Conservation (phyloP, 495 filamentous ascomycete species). For the Daldinia concentrica region DNA sequence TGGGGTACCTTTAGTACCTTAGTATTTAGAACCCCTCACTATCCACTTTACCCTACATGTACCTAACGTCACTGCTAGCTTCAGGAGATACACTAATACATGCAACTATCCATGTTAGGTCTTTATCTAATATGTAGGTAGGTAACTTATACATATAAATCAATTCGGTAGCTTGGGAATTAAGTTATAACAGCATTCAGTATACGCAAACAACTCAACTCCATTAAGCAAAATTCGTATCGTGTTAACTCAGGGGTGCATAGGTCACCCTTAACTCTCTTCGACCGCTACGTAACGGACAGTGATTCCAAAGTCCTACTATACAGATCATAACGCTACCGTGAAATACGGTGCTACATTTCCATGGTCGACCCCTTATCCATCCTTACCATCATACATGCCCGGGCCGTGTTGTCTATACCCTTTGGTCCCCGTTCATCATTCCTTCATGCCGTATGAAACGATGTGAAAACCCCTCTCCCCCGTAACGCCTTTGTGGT, state of each 20-base stretch:
- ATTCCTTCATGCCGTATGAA: slow-evolving; percentile 34
- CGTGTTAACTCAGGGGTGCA: neutral
- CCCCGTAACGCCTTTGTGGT: slow-evolving; percentile 46
- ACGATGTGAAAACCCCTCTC: slow-evolving; percentile 15
- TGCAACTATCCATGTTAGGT: too few relatives aligned
- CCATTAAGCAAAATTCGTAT: neutral
- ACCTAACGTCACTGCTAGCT: too few relatives aligned
- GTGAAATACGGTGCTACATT: slow-evolving; percentile 14
- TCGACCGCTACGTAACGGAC: neutral
- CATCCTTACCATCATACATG: slow-evolving; percentile 10
- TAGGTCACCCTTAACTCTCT: slow-evolving; percentile 1
- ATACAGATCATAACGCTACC: slow-evolving; percentile 29
- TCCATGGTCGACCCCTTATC: slow-evolving; percentile 1
- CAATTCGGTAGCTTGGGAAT: neutral
- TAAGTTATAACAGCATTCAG: neutral
- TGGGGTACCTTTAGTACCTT: neutral
- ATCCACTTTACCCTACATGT: too few relatives aligned
- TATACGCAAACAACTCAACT: neutral
- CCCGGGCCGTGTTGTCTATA: slow-evolving; percentile 29
- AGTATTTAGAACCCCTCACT: too few relatives aligned
- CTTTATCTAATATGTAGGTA: too few relatives aligned
- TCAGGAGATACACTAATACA: too few relatives aligned
- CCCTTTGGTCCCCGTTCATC: slow-evolving; percentile 19
- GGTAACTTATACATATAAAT: too few relatives aligned
- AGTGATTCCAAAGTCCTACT: slow-evolving; percentile 23